Evolutionary conservation across 768 basidiomycete genomes (phyloP).

Genomic region (Russula abietina): DNA sequence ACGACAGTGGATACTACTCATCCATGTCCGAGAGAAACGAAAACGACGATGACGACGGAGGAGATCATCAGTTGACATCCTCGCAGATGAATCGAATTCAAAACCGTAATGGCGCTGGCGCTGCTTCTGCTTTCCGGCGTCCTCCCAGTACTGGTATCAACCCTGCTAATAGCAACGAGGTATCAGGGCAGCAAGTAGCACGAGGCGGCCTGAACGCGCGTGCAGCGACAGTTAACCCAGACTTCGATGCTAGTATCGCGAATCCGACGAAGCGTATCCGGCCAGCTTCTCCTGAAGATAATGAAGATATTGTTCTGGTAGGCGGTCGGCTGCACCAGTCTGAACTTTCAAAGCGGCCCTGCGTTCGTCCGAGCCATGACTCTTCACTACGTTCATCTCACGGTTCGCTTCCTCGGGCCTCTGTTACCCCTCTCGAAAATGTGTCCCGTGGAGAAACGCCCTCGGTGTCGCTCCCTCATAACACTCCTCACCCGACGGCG

Average conservation of each 20-base stretch:
- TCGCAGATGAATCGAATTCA: neutral
- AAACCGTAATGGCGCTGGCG: neutral
- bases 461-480: neutral
- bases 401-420: neutral
- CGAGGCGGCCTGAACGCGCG: neutral
- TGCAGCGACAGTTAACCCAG: neutral
- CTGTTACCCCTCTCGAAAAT: neutral
- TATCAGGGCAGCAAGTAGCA: neutral
- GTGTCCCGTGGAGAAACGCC: neutral
- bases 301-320: neutral
- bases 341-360: conserved; percentile 5
- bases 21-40: conserved; percentile 10
- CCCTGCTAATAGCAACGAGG: neutral
- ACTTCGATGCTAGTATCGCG: neutral
- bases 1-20: conserved; percentile 23
- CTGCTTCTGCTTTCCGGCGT: neutral
- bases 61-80: neutral
- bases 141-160: neutral
- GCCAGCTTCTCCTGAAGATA: neutral
- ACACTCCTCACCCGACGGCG: conserved; percentile 6
- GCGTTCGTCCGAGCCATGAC: neutral
- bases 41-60: neutral
- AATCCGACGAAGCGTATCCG: conserved; percentile 10
- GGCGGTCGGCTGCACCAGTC: neutral
- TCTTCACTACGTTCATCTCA: neutral